Evolutionary conservation across 2,329 filamentous ascomycete species (phyloP), one percentile per base, ranked within the genome.

Genomic region (Trichophyton equinum): DNA sequence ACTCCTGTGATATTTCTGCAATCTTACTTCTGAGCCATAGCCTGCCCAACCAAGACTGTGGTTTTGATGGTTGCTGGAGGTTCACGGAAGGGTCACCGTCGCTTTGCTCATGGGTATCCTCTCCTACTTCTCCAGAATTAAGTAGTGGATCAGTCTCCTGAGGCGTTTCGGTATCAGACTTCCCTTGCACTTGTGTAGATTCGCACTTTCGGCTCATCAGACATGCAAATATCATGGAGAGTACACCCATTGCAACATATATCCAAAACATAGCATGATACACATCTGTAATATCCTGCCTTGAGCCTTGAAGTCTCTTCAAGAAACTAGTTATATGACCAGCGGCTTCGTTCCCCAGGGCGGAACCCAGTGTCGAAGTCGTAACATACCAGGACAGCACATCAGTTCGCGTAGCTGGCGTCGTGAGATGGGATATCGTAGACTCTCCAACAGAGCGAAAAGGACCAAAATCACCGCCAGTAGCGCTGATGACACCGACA

Each of bases 381-480:
- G 49, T 53, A 5, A 53, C 25, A 30, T 53, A 53, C 49, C 49
- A 53, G 5, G 49, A 53, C 2, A 53, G 49, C 5, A 53, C 49
- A 33, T 53, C 49, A 18, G 49, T 53, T 15, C 49, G 49, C 6
- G 49, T 30, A 30, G 25, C 15, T 11, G 49, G 22, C 5, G 25
- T 53, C 15, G 49, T 53, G 22, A 53, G 49, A 53, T 53, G 49
- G 13, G 49, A 53, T 53, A 53, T 30, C 15, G 49, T 53, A 3
- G 49, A 53, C 49, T 53, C 49, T 22, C 33, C 49, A 25, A 53
- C 27, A 30, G 49, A 53, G 49, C 49, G 49, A n/a, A 53, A 53
- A 13, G 49, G 49, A 5, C 49, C 49, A 33, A 53, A 53, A 33
- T 53, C 49, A 53, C 49, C 25, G 8, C 49, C 25, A 30, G 49